phyloP scores from a whole-genome alignment of 2,329 filamentous ascomycete species.

The Epichloe aotearoae region DNA sequence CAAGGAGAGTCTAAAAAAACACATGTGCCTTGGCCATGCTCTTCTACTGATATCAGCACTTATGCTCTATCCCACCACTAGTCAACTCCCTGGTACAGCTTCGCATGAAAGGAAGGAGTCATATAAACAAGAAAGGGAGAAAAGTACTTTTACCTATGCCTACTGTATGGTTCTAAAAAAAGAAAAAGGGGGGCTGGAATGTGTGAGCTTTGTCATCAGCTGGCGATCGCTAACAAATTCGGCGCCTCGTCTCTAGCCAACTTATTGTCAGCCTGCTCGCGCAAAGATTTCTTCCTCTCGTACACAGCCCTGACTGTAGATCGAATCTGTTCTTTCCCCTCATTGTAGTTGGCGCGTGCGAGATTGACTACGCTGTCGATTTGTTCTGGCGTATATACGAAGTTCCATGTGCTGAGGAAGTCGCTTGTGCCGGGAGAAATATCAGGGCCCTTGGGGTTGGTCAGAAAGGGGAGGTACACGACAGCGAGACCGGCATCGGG shows the following conservation, averaged over 20 bases:
- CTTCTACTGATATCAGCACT: not conserved
- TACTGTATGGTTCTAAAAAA: not conserved
- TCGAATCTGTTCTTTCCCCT: constrained; percentile 66
- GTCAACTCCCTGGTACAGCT: not conserved
- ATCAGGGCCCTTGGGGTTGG: constrained; percentile 64
- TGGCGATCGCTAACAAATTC: constrained; percentile 3
- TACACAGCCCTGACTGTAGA: constrained; percentile 78
- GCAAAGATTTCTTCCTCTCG: constrained; percentile 67
- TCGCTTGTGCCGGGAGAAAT: constrained; percentile 76
- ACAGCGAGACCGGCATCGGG: constrained; percentile 77
- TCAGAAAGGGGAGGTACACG: constrained; percentile 73
- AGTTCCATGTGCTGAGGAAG: constrained; percentile 95
- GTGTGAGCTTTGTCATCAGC: not conserved
- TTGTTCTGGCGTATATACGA: constrained; percentile 84
- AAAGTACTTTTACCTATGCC: too few relatives aligned
- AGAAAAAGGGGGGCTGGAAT: not conserved
- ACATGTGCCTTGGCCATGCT: not conserved
- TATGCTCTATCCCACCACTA: not conserved
- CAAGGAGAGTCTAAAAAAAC: not conserved
- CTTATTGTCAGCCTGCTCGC: constrained; percentile 39
- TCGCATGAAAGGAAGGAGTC: not conserved
- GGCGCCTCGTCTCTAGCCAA: constrained; percentile 19
- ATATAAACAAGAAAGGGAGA: too few relatives aligned
- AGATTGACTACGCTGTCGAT: constrained; percentile 74
- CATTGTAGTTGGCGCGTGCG: constrained; percentile 73